Conservation (phyloP, 768 basidiomycete genomes). For the Pleurotus giganteus region DNA sequence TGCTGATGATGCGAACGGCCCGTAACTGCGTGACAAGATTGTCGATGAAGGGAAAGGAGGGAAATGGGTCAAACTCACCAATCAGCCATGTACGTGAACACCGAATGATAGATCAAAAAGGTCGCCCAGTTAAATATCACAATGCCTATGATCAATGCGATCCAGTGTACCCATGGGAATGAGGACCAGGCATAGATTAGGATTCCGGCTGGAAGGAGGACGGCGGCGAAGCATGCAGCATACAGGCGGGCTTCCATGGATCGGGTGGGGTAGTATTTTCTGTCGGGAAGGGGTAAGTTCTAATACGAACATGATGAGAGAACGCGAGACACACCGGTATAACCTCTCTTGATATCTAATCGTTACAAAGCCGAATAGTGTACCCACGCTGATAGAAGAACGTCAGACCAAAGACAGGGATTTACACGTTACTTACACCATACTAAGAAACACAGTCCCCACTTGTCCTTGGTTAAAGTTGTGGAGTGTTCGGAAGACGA, state of each 20-base stretch:
- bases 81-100: conserved; percentile 58
- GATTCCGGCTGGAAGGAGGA: conserved; percentile 53
- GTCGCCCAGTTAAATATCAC: conserved; percentile 34
- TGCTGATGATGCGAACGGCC: conserved; percentile 59
- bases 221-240: conserved; percentile 42
- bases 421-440: conserved; percentile 32
- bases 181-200: conserved; percentile 71
- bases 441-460: conserved; percentile 47
- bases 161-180: conserved; percentile 51
- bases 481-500: conserved; percentile 48
- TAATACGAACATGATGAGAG: not conserved
- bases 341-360: conserved; percentile 44
- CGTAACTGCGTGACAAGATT: conserved; percentile 29
- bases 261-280: conserved; percentile 22
- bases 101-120: conserved; percentile 52
- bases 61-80: conserved; percentile 34
- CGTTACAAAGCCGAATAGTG: conserved; percentile 38
- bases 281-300: conserved; percentile 9
- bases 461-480: conserved; percentile 47
- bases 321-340: conserved; percentile 35
- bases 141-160: conserved; percentile 49
- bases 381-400: conserved; percentile 37
- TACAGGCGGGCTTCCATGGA: conserved; percentile 54
- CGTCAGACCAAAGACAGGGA: not conserved
- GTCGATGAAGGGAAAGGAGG: not conserved